Evolutionary conservation across 2,329 filamentous ascomycete genomes (phyloP).

Genomic region (Venturia oleaginea): DNA sequence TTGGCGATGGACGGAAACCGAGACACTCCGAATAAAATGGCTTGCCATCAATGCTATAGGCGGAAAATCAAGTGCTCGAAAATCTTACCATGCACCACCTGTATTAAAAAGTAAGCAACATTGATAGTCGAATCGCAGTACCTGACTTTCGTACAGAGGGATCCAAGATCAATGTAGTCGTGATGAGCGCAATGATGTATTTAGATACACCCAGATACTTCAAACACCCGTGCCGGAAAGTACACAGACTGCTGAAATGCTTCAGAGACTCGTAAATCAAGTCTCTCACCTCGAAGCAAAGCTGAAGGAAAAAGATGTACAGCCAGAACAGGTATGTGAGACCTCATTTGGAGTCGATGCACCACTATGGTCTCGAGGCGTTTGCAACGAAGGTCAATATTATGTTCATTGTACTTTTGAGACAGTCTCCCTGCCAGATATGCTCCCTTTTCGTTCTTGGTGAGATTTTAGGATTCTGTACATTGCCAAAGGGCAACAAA

Average conservation of each 20-base stretch:
- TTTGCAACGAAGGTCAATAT: no score
- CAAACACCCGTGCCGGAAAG: not conserved
- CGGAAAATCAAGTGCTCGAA: conserved; percentile 34
- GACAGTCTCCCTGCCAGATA: not conserved
- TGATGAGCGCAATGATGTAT: conserved; percentile 14
- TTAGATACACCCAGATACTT: not conserved
- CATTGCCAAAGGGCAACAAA: no score
- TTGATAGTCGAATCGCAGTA: not conserved
- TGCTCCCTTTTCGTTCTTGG: not conserved
- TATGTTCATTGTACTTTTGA: no score
- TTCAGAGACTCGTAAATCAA: not conserved
- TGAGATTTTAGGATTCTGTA: no score
- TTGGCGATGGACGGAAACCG: not conserved
- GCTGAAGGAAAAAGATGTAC: conserved; percentile 2
- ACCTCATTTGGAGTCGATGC: not conserved
- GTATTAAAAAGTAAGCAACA: conserved; percentile 24
- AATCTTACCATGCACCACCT: conserved; percentile 33
- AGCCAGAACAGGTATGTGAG: not conserved
- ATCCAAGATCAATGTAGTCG: conserved; percentile 18
- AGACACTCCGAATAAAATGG: not conserved
- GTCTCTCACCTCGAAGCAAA: conserved; percentile 6
- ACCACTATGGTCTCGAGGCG: not conserved
- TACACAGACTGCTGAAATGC: not conserved
- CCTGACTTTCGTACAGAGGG: conserved; percentile 15
- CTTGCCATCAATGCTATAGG: conserved; percentile 24